Evolutionary conservation across 192 early-diverging fungal species (phyloP), one percentile per base, ranked within the genome.

Genomic region (Jimgerdemannia lactiflua): DNA sequence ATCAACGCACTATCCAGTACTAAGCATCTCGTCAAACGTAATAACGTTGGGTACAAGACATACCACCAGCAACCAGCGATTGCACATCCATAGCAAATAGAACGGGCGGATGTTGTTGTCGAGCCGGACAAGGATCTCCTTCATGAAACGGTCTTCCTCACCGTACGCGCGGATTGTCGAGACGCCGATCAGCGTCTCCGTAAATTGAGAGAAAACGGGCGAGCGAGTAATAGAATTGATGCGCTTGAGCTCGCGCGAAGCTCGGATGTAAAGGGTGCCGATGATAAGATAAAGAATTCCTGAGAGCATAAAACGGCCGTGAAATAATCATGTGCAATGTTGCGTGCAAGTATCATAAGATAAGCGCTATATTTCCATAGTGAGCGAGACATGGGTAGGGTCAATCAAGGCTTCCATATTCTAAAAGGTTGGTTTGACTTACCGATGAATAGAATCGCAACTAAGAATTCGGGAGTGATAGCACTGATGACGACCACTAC

Each of bases 221-320:
- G 88, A 86, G 76, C 89, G 86, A 4, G 90, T 85, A 4, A 91
- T 84, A 1, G 92, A 91, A 77, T 96, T 93, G 42, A 98, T 82
- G 29, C 97, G 90, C 86, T 97, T 96, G 73, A 97, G 84, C 83
- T 98, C 97, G 66, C 97, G 89, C 3, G 94, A 93, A 0, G 92
- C 84, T 18, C 85, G 85, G 39, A 96, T 79, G 78, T 95, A 97
- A 65, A 89, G 88, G 0, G 78, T 71, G 63, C 89, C 90, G 67
- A 96, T 83, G 64, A 87, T 74, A 6, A 86, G 77, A 75, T 93
- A 95, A 17, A 91, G 4, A n/a, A 83, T 74, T 19, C 65, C 75
- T 85, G 67, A 71, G 74, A 70, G 49, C 8, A 14, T 6, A 59
- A 59, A 59, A 0, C 29, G 29, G 29, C 29, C 29, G 29, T 29